phyloP scores from a whole-genome alignment of 345 rosid species.

The Citropsis articulata region DNA sequence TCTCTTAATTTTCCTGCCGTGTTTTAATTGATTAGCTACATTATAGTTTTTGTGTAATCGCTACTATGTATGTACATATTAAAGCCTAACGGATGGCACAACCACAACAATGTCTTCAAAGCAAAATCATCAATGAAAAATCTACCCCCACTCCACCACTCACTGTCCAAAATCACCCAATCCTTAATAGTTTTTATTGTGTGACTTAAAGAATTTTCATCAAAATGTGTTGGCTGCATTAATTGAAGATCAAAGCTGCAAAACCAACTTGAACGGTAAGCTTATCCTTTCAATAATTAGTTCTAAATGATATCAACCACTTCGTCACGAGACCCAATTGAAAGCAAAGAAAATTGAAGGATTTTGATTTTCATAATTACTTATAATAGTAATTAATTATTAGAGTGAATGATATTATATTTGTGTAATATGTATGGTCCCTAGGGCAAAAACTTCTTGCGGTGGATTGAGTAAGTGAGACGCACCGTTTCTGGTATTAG shows the following conservation, averaged over 20 bases:
- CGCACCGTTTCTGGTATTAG: slow-evolving; percentile 3
- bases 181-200: background rate
- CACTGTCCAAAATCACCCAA: background rate
- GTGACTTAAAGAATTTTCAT: background rate
- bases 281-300: background rate
- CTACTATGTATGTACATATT: background rate
- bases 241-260: background rate
- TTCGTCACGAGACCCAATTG: background rate
- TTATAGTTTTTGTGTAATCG: background rate
- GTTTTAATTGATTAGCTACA: too few species aligned
- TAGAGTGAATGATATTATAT: background rate
- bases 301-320: slow-evolving; percentile 1
- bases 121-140: background rate
- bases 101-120: background rate
- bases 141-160: background rate
- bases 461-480: background rate
- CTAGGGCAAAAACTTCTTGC: background rate
- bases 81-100: background rate
- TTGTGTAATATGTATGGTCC: background rate
- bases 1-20: too few species aligned
- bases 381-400: too few species aligned
- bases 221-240: background rate
- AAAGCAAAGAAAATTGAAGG: too few species aligned
- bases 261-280: background rate
- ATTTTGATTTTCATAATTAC: too few species aligned